Conservation (phyloP, 2,329 filamentous ascomycete species). For the Aureobasidium leucospermi region DNA sequence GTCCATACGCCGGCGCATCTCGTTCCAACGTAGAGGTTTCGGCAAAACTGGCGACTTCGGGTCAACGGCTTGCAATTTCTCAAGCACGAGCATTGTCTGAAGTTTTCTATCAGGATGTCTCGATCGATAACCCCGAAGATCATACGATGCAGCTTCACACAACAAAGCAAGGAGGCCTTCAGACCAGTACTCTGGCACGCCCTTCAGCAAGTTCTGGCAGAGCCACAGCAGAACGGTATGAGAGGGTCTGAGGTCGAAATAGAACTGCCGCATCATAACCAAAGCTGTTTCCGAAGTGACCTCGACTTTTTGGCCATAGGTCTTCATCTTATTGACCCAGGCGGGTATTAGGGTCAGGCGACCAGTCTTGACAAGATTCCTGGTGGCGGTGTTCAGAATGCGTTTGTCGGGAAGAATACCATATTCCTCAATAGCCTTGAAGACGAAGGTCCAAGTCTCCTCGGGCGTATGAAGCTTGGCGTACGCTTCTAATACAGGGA, state of each 20-base stretch:
- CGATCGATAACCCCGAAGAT: conserved; percentile 19
- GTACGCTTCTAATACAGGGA: conserved; percentile 12
- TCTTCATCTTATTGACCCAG: conserved; percentile 21
- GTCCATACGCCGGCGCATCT: neutral
- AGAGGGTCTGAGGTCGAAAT: conserved; percentile 21
- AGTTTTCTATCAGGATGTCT: neutral
- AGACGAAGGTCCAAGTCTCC: conserved; percentile 24
- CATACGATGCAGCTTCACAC: conserved; percentile 21
- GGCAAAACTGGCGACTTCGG: neutral
- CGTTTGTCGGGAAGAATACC: conserved; percentile 20
- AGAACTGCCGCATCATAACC: conserved; percentile 22
- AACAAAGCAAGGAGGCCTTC: conserved; percentile 18
- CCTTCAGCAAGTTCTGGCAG: conserved; percentile 19
- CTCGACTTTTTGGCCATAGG: conserved; percentile 15
- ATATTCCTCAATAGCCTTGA: conserved; percentile 18
- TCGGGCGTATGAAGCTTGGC: conserved; percentile 17
- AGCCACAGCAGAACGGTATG: conserved; percentile 23
- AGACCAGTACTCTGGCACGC: conserved; percentile 18
- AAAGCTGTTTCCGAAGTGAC: conserved; percentile 19
- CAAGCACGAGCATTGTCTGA: neutral
- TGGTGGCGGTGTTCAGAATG: conserved; percentile 22
- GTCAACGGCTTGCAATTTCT: neutral
- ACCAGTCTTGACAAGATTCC: conserved; percentile 18
- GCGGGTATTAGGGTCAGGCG: conserved; percentile 18
- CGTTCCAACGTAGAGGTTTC: neutral